Base-by-base conservation (phyloP, 2,329 filamentous ascomycete species). In the Bipolaris bicolor region DNA sequence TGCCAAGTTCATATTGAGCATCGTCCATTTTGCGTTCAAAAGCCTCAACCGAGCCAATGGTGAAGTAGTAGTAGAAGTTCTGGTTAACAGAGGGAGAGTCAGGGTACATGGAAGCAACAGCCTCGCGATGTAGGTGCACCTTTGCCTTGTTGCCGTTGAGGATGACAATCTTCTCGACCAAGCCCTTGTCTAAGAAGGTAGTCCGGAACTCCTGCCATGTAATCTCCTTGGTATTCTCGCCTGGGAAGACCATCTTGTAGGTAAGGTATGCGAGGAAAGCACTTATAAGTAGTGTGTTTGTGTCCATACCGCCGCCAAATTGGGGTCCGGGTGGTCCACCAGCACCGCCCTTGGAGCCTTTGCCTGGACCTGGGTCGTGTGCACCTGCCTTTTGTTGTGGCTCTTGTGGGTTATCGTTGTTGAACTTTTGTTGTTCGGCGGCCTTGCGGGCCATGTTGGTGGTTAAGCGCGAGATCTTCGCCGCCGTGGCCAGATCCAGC, bases 161-260 rank as follows among this genome's bases (percentile, higher is more conserved):
- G 33, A 96, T 88, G 16, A 88, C 88, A 66, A 99, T 84, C 81
- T 93, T 97, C 79, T 97, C 91, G 18, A 99, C 93, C 22, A 99
- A 84, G 7, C 95, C 95, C 82, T 96, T 97, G 79, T 97, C 92
- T 59, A 99, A 83, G 82, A 97, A 98, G 31, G 92, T 95, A 67
- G 87, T 93, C 62, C 91, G 84, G 79, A 99, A 91, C 79, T 99
- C 95, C 79, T 99, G 93, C 91, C 92, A 99, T 53, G 95, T 98
- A 57, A 99, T 97, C 74, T 99, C 94, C 70, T 87, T 83, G 53
- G 80, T 82, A 61, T 82, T 83, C 62, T 90, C 88, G 18, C 84
- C 83, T 3, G 88, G 88, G 57, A 91, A 83, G 55, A 94, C 79
- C 62, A 85, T 82, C 54, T 84, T 81, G 76, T 72, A 75, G 46